Evolutionary conservation across 768 basidiomycete genomes (phyloP).

Genomic region (Panaeolus papilionaceus): DNA sequence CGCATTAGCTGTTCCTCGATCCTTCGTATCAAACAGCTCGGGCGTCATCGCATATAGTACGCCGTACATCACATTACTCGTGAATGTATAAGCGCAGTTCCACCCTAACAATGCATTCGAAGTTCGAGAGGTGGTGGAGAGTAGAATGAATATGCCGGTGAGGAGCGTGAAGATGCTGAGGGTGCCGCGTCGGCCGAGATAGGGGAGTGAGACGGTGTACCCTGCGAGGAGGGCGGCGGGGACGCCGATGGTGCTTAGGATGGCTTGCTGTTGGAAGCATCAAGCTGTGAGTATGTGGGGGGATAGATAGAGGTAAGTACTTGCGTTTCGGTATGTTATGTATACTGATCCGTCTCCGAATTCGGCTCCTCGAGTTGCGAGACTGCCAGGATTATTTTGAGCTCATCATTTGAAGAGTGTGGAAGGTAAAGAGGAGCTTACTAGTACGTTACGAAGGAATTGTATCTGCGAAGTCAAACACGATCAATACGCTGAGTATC

Average conservation of each 20-base stretch:
- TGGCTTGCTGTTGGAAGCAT: constrained; percentile 58
- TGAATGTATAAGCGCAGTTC: constrained; percentile 79
- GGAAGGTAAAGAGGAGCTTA: constrained; percentile 18
- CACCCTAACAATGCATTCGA: constrained; percentile 75
- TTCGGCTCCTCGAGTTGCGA: constrained; percentile 67
- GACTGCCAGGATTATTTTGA: constrained; percentile 39
- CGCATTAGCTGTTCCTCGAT: constrained; percentile 77
- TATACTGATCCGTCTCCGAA: constrained; percentile 75
- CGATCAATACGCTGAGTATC: background rate
- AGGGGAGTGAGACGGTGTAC: constrained; percentile 69
- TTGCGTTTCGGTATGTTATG: constrained; percentile 76
- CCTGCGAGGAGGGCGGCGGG: constrained; percentile 78
- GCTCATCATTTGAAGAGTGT: background rate
- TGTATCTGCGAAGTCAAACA: constrained; percentile 44
- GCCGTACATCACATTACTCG: constrained; percentile 73
- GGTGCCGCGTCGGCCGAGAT: constrained; percentile 70
- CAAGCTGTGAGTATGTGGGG: background rate
- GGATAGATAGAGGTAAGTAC: background rate
- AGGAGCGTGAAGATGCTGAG: constrained; percentile 68
- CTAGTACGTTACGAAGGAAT: constrained; percentile 39
- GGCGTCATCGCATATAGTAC: constrained; percentile 75
- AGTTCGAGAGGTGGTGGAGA: constrained; percentile 74
- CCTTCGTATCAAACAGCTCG: constrained; percentile 74
- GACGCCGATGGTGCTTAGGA: constrained; percentile 69
- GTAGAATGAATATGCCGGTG: constrained; percentile 79